These are phyloP conservation scores for Sclerospora graminicola DNA, from an alignment of 352 stramenopile genomes.

Conservation along the genomic window DNA sequence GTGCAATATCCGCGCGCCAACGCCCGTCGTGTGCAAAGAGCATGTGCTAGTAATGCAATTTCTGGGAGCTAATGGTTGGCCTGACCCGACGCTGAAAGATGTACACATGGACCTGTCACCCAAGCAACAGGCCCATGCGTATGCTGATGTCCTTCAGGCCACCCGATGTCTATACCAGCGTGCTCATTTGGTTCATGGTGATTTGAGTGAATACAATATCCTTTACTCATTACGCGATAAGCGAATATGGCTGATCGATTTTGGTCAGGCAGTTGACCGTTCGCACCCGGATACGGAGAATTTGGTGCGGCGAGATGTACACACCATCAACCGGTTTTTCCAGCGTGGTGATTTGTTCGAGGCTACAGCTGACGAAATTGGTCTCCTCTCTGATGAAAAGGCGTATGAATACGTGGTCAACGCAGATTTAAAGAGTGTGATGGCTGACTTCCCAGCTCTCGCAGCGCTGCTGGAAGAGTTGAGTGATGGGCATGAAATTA, in stretches of 20 bases:
- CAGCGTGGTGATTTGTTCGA: slow-evolving; percentile 27
- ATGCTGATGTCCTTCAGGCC: slow-evolving; percentile 41
- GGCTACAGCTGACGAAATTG: slow-evolving; percentile 24
- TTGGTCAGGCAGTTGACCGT: slow-evolving; percentile 82
- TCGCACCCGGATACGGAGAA: slow-evolving; percentile 60
- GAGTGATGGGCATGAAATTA: slow-evolving; percentile 13
- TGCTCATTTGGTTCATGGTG: slow-evolving; percentile 46
- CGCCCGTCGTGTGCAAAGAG: slow-evolving; percentile 42
- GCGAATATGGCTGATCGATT: slow-evolving; percentile 86
- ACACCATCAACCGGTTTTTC: slow-evolving; percentile 76
- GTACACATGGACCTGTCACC: slow-evolving; percentile 30
- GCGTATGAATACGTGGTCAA: slow-evolving; percentile 34
- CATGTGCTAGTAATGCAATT: slow-evolving; percentile 72
- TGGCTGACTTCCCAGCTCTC: slow-evolving; percentile 21
- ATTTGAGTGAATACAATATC: slow-evolving; percentile 87
- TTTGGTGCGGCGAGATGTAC: slow-evolving; percentile 66
- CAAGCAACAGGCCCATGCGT: slow-evolving; percentile 37
- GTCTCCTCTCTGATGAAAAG: slow-evolving; percentile 30
- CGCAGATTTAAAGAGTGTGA: slow-evolving; percentile 17
- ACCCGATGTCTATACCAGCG: slow-evolving; percentile 41
- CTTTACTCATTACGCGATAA: slow-evolving; percentile 49
- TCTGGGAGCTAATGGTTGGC: slow-evolving; percentile 40
- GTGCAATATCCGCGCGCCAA: slow-evolving; percentile 31
- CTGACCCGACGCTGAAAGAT: slow-evolving; percentile 64
- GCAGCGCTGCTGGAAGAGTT: slow-evolving; percentile 27